Evolutionary conservation across 1,284 basidiomycete species (phyloP).

Genomic region (Phaffia rhodozyma): DNA sequence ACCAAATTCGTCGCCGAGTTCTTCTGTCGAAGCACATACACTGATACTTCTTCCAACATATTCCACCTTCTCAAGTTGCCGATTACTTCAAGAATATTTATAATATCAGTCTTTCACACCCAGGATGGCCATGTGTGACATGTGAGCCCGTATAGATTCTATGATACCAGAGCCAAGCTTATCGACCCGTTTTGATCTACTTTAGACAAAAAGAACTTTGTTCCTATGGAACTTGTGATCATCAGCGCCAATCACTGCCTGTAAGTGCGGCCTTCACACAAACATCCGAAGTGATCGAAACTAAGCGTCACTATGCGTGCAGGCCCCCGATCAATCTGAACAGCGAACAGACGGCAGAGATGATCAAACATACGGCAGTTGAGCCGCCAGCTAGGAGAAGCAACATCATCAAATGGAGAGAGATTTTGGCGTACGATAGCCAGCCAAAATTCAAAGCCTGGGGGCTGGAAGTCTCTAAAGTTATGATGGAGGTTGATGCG

Average conservation of each 20-base stretch:
- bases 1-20: too few relatives aligned
- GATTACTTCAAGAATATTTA: constrained; percentile 34
- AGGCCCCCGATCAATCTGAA: constrained; percentile 19
- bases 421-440: constrained; percentile 27
- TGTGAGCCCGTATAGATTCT: constrained; percentile 15
- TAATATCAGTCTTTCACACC: constrained; percentile 29
- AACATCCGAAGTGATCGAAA: constrained; percentile 24
- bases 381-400: constrained; percentile 13
- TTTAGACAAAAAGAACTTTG: constrained; percentile 30
- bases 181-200: not conserved
- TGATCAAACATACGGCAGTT: constrained; percentile 9
- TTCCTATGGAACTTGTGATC: constrained; percentile 33
- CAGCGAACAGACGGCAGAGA: not conserved
- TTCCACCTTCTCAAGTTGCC: constrained; percentile 30
- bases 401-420: constrained; percentile 29
- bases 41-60: constrained; percentile 27
- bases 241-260: constrained; percentile 29
- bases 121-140: constrained; percentile 31
- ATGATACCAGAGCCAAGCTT: too few relatives aligned
- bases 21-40: too few relatives aligned
- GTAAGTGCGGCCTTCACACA: not conserved
- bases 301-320: constrained; percentile 23
- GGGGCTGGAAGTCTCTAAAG: constrained; percentile 33
- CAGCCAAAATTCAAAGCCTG: constrained; percentile 33
- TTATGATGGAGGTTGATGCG: constrained; percentile 25